Conservation (phyloP, 2,329 filamentous ascomycete genomes). For the Penicillium sp. region DNA sequence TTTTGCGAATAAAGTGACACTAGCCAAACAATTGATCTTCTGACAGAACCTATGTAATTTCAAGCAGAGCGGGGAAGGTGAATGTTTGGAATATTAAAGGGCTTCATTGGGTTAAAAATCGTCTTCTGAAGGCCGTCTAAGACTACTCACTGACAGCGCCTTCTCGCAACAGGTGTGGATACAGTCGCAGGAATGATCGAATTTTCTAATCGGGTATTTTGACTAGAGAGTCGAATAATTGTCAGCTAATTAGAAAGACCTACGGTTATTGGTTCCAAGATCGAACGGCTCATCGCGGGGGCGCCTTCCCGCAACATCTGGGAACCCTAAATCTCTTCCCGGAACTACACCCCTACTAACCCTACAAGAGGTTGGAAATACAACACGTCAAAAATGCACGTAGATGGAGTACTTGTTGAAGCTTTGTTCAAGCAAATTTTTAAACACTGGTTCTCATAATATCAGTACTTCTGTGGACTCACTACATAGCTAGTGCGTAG, state of each 20-base stretch:
- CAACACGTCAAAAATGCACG: neutral
- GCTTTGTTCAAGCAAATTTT: too few species aligned
- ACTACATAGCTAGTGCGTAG: too few species aligned
- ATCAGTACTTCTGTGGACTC: too few species aligned
- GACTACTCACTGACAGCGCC: neutral
- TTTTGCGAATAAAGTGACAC: neutral
- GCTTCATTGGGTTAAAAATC: neutral
- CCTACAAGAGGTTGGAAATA: neutral
- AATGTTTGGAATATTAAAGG: neutral
- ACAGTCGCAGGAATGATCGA: neutral
- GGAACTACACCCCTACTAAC: neutral
- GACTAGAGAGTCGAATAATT: neutral
- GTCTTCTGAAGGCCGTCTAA: neutral
- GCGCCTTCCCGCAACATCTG: constrained; percentile 24
- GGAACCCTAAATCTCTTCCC: constrained; percentile 5
- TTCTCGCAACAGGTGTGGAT: constrained; percentile 5
- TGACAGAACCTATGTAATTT: neutral
- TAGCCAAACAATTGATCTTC: neutral
- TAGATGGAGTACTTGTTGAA: neutral
- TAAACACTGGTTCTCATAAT: too few species aligned
- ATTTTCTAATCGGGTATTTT: neutral
- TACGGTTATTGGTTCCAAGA: neutral
- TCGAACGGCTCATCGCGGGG: neutral
- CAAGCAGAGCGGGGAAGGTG: neutral
- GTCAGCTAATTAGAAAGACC: neutral